Percentiles rank a stretch among this genome's conserved stretches.
phyloP scores from a whole-genome alignment of 78 protist genomes.

The Polysphondylium violaceum region DNA sequence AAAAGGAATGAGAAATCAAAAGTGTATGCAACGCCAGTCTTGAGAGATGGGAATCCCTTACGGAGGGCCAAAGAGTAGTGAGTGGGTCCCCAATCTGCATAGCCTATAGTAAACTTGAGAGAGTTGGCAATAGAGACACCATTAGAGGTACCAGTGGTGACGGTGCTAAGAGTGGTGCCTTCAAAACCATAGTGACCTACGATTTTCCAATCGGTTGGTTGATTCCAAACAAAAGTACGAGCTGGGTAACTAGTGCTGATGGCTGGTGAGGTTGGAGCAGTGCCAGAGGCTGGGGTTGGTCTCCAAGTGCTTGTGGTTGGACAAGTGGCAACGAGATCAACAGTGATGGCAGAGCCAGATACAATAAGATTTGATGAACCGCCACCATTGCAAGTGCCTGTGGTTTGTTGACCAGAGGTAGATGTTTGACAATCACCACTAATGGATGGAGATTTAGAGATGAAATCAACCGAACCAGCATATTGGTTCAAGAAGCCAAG shows the following conservation, averaged over 20 bases:
- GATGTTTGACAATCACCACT: not conserved
- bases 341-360: not conserved
- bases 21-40: not conserved
- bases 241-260: not conserved
- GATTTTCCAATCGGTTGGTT: not conserved
- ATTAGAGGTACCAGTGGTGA: constrained; percentile 6
- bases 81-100: not conserved
- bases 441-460: not conserved
- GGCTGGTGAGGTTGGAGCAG: constrained; percentile 15
- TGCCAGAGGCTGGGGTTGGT: constrained; percentile 10
- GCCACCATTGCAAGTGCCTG: constrained; percentile 22
- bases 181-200: not conserved
- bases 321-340: not conserved
- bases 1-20: not conserved
- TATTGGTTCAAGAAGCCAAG: not conserved
- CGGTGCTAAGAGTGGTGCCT: not conserved
- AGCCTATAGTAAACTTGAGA: not conserved
- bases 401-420: not conserved
- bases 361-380: not conserved
- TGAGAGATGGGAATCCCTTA: not conserved
- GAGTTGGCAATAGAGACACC: not conserved
- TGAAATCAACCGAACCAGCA: constrained; percentile 2
- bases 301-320: constrained; percentile 34
- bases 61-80: not conserved
- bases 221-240: not conserved